phyloP scores from a whole-genome alignment of 2,329 filamentous ascomycete genomes.

The Neurospora crassa region DNA sequence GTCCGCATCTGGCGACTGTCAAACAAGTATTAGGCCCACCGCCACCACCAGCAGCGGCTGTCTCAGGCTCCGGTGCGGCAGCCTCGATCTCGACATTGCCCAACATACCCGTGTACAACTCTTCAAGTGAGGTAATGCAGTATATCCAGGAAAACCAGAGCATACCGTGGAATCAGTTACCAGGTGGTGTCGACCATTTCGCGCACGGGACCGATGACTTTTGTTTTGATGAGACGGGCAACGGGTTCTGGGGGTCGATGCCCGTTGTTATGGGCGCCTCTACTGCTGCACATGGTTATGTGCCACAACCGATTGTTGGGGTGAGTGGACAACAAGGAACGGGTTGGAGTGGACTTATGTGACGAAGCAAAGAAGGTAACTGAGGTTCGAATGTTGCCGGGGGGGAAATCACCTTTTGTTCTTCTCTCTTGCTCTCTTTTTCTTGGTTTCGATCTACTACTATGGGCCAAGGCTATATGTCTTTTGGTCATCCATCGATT shows the following conservation, averaged over 20 bases:
- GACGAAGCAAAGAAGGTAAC: not conserved
- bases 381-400: not conserved
- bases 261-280: not conserved
- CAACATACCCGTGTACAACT: conserved; percentile 11
- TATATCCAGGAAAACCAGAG: conserved; percentile 18
- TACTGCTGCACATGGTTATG: not conserved
- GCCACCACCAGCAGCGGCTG: conserved; percentile 2
- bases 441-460: not conserved
- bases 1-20: conserved; percentile 11
- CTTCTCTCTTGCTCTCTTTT: not conserved
- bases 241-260: conserved; percentile 15
- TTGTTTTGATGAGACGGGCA: conserved; percentile 11
- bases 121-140: conserved; percentile 8
- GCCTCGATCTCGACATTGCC: not conserved
- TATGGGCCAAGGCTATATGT: not conserved
- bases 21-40: conserved; percentile 3
- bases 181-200: conserved; percentile 20
- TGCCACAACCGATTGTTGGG: not conserved
- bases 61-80: not conserved
- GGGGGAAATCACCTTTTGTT: no score
- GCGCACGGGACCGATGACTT: conserved; percentile 17
- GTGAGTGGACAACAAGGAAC: not conserved
- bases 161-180: conserved; percentile 19
- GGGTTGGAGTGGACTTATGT: not conserved
- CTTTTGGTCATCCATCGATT: not conserved